Conservation (phyloP, 768 basidiomycete species). For the Pleurotus salmoneostramineus region DNA sequence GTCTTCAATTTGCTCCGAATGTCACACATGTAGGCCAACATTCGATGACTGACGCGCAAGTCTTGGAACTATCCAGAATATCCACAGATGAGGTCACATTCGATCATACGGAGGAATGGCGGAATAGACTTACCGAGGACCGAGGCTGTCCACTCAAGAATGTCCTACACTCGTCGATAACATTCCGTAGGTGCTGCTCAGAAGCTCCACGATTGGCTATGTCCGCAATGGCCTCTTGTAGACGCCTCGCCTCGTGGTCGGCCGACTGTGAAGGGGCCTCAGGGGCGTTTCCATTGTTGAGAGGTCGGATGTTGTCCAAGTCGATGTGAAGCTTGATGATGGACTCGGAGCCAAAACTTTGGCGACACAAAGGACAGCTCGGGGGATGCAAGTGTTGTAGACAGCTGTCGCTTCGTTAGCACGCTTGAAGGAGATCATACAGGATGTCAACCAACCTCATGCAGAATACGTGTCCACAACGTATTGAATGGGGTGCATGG, state of each 20-base stretch:
- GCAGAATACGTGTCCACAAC: constrained; percentile 75
- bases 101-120: background rate
- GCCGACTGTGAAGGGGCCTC: constrained; percentile 12
- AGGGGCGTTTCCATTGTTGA: constrained; percentile 1
- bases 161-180: constrained; percentile 46
- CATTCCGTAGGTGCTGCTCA: constrained; percentile 41
- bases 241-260: constrained; percentile 41
- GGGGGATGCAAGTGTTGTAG: constrained; percentile 43
- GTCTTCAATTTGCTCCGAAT: constrained; percentile 35
- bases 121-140: constrained; percentile 33
- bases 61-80: constrained; percentile 39
- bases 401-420: constrained; percentile 36
- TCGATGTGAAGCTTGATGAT: constrained; percentile 61
- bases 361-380: constrained; percentile 64
- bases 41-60: constrained; percentile 42
- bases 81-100: constrained; percentile 7
- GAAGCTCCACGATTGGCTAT: constrained; percentile 56
- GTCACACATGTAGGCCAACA: constrained; percentile 49
- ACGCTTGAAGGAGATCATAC: constrained; percentile 1
- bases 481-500: constrained; percentile 60
- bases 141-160: constrained; percentile 45
- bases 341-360: constrained; percentile 39
- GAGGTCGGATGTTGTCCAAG: constrained; percentile 28
- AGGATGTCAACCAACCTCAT: constrained; percentile 26
- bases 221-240: constrained; percentile 49